These are phyloP conservation scores for Cyclotella kingstonii DNA, from an alignment of 108 stramenopile genomes.

Conservation along the genomic window DNA sequence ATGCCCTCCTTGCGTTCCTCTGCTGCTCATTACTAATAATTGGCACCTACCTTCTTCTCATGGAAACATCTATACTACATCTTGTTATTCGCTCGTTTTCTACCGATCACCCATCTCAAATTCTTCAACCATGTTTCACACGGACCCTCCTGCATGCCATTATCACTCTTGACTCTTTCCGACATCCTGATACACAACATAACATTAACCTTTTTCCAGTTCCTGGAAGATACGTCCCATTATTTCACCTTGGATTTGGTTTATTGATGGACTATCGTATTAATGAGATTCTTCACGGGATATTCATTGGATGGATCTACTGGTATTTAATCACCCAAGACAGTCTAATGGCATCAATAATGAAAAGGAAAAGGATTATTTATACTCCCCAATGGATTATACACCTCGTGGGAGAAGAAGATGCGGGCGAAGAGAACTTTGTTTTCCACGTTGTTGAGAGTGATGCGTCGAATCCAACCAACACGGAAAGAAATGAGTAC, in stretches of 20 bases:
- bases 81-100: neutral
- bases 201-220: constrained; percentile 45
- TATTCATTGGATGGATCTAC: constrained; percentile 20
- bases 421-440: neutral
- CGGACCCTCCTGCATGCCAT: constrained; percentile 37
- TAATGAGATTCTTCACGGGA: constrained; percentile 34
- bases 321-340: constrained; percentile 20
- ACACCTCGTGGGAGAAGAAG: constrained; percentile 23
- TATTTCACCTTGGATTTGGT: constrained; percentile 38
- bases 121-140: constrained; percentile 30
- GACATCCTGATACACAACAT: constrained; percentile 18
- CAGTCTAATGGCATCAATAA: constrained; percentile 8
- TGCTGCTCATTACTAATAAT: constrained; percentile 22
- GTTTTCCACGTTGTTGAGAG: too few relatives aligned
- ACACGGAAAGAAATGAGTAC: neutral
- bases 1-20: constrained; percentile 29
- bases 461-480: too few relatives aligned
- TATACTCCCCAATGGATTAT: constrained; percentile 9
- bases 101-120: constrained; percentile 1
- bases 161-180: constrained; percentile 19
- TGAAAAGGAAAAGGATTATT: constrained; percentile 28
- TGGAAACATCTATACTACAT: constrained; percentile 19
- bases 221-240: constrained; percentile 30
- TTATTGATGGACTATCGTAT: constrained; percentile 32
- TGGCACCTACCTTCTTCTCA: constrained; percentile 21